Base-by-base conservation (phyloP, 1,284 basidiomycete species). In the Cerioporus squamosus region DNA sequence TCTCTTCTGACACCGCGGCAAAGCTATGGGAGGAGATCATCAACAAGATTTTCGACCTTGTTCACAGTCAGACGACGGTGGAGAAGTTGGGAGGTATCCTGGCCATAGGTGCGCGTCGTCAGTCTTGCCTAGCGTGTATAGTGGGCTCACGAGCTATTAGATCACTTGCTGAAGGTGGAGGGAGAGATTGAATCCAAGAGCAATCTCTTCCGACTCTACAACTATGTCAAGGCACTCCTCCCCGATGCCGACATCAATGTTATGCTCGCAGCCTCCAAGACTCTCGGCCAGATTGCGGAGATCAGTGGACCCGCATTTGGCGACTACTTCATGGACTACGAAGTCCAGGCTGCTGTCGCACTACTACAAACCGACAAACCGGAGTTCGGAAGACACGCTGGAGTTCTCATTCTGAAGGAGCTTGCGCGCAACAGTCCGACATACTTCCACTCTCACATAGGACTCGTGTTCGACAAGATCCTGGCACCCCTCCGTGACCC, bases 371-470 rank as follows among this genome's bases (percentile, higher is more conserved):
- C 86, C 14, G 87, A 88, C 70, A 88, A 86, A 66, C 87, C 86
- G 65, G 92, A 94, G 68, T 80, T 85, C 38, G 85, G 88, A 8
- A 82, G 91, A 61, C 93, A 94, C 70, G 93, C 91, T 0, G 93
- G 92, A 5, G 91, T 94, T 1, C 84, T 98, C 47, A 90, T 97
- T 53, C 77, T 97, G 42, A 95, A 96, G 75, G 94, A 97, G 73
- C 82, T 98, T 46, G 95, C 96, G 1, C 81, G 86, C 36, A 91
- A 95, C 70, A 94, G 90, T 62, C 90, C 93, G 0, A 86, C 81
- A 12, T 90, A 95, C 68, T 95, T 97, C 73, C 88, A 95, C 68
- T 85, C 91, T 1, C 92, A 94, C 72, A 93, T 97, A 26, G 83
- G 85, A 50, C 83, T 92, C 38, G 91, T 97, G 7, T 88, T 98